phyloP scores from a whole-genome alignment of 176 grass and related monocot species.

The Aegilops bicornis region DNA sequence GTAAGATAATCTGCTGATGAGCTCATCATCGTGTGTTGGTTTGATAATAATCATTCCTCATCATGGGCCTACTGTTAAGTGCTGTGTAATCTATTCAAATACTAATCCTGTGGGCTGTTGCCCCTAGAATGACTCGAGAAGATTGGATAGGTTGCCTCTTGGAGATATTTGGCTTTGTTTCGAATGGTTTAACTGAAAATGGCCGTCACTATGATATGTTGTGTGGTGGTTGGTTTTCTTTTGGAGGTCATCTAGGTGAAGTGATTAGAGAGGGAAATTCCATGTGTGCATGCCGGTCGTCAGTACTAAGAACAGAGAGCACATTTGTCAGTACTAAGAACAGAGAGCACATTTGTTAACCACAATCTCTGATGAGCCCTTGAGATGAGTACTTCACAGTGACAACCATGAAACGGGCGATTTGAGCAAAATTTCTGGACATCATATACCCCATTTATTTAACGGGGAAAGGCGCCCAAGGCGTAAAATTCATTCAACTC shows the following conservation, averaged over 20 bases:
- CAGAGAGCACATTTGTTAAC: too few relatives aligned
- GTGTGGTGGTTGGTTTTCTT: background rate
- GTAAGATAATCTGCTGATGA: background rate
- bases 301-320: too few relatives aligned
- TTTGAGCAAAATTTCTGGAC: too few relatives aligned
- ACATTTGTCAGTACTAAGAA: too few relatives aligned
- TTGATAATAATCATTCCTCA: background rate
- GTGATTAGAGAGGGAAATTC: background rate
- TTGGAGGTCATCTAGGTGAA: background rate
- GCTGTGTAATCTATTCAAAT: background rate
- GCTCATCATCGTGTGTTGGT: background rate
- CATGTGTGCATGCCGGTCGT: background rate
- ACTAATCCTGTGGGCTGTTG: conserved; percentile 6
- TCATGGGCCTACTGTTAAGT: background rate
- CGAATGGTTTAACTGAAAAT: background rate
- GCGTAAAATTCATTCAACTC: too few relatives aligned
- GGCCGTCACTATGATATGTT: background rate
- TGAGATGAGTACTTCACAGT: too few relatives aligned
- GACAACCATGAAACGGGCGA: too few relatives aligned
- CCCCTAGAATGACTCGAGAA: background rate
- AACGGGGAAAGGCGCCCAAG: too few relatives aligned
- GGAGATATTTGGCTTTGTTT: too few relatives aligned
- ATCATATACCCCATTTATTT: too few relatives aligned
- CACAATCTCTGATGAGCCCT: too few relatives aligned
- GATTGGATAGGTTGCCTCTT: too few relatives aligned